Base-by-base conservation (phyloP, 768 basidiomycete species). In the Porpolomopsis calyptriformis region DNA sequence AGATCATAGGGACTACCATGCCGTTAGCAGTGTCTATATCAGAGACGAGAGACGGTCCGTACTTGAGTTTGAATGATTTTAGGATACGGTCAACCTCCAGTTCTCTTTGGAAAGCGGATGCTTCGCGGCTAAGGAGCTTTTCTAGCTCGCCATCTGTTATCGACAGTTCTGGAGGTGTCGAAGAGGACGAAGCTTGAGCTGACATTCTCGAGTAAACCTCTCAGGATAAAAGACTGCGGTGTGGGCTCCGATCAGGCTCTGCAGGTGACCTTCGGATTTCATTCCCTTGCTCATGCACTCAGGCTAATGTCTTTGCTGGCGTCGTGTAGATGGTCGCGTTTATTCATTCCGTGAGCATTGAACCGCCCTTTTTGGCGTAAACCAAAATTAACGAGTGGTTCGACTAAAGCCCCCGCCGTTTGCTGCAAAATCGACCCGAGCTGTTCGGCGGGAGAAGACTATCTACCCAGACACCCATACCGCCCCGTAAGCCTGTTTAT, bases 51-150 rank as follows among this genome's bases (percentile, higher is more conserved):
- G 12, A 31, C 36, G 38, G 16, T 22, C 65, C 80, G 53, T 48
- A 94, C 92, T 98, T 99, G 55, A 98, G 74, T 63, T 91, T 98
- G 77, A 99, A 98, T 0, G 93, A 83, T 55, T 81, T 85, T 40
- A 98, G 68, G 52, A 99, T 90, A 20, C 96, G 80, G 47, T 94
- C 89, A 10, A 91, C 86, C 60, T 91, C 88, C 20, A 88, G 66
- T 63, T 91, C 89, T 23, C 89, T 76, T 55, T 89, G 85, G 59
- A 91, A 84, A 3, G 85, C 87, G 11, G 82, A 82, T 1, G 87
- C 85, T 57, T 91, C 87, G 45, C 84, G 70, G 43, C 72, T 82
- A 37, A 91, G 71, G 4, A 91, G 66, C 60, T 80, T 84, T 46
- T 91, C 88, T n/a, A 91, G 64, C 36, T 90, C 88, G 2, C 63